Base-by-base conservation (phyloP, 2,329 filamentous ascomycete species). In the Colletotrichum cordylinicola region DNA sequence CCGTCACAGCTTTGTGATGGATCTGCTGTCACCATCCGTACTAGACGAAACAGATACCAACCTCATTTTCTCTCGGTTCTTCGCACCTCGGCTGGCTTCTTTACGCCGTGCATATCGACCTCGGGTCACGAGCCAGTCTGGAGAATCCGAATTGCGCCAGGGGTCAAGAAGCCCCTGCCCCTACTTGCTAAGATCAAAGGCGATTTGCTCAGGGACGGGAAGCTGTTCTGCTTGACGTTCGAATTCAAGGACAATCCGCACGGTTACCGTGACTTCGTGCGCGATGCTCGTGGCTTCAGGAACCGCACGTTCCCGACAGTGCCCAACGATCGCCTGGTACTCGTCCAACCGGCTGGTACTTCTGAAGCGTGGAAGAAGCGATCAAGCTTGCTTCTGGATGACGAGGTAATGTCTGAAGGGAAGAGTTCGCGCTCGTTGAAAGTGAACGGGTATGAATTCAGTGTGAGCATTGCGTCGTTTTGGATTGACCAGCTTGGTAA, bases 21-120 rank as follows among this genome's bases (percentile, higher is more conserved):
- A 4, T 74, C 60, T 4, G 33, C 13, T 8, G 67, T 74, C 2
- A 60, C 67, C 6, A 65, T 74, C 12, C 48, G 72, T 4, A 58
- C 72, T 13, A 52, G 43, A 1, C 31, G 16, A 27, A 24, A 33
- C 1, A 21, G 33, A 9, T 27, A 61, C 9, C 18, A 35, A 13
- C 31, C 39, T 16, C 31, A 52, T 15, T 74, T 65, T 6, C 67
- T 74, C 1, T 70, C 67, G n/a, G 60, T 71, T 10, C 31, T 74
- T 8, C 60, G 72, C 60, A 74, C 67, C 7, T 71, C 67, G 24
- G 48, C 60, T 3, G 35, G 35, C 4, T 43, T 74, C n/a, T 71
- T 74, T n/a, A 18, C 69, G 15, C 72, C 72, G 8, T 74, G 72
- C 24, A 66, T 74, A 29, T 37, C 72, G 8, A 71, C 67, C 6